Evolutionary conservation across 768 basidiomycete genomes (phyloP), one percentile per base, ranked within the genome.

Genomic region (Kwoniella mangroviensis): DNA sequence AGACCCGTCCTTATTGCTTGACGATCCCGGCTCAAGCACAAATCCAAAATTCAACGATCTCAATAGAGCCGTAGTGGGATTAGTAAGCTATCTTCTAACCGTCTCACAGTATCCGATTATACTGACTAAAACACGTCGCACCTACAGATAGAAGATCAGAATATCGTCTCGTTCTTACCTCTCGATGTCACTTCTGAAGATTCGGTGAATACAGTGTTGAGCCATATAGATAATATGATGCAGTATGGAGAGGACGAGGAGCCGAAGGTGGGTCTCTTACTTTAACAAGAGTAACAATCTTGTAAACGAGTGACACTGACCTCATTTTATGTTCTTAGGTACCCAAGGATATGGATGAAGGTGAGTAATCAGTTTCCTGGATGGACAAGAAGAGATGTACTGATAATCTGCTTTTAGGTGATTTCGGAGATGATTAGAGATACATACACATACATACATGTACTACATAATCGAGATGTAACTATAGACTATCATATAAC

Each of bases 231-330:
- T 85, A 96, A 93, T 77, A 91, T 93, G 68, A 94, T 99, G 90
- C 97, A 99, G 81, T 99, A 97, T 78, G 96, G 96, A 42, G 96
- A 98, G 85, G 93, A 95, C 69, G 96, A 99, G 81, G 96, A 99
- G 80, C 95, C 96, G 17, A 94, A 91, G 86, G 93, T 79, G 58
- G 66, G 76, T n/a, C n/a, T n/a, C n/a, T n/a, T n/a, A n/a, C n/a
- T n/a, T n/a, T n/a, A n/a, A n/a, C n/a, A n/a, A n/a, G n/a, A n/a
- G n/a, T n/a, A n/a, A n/a, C n/a, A n/a, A n/a, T n/a, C n/a, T n/a
- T n/a, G n/a, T n/a, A 53, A 53, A 19, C 52, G 17, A 17, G 19
- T 19, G 7, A 54, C 12, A n/a, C 53, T 54, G 53, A 54, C 13
- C 3, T 54, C 15, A 42, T 67, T 72, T 55, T 52, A 73, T 75